phyloP scores from a whole-genome alignment of 768 basidiomycete genomes.

The Trametes gibbosa region DNA sequence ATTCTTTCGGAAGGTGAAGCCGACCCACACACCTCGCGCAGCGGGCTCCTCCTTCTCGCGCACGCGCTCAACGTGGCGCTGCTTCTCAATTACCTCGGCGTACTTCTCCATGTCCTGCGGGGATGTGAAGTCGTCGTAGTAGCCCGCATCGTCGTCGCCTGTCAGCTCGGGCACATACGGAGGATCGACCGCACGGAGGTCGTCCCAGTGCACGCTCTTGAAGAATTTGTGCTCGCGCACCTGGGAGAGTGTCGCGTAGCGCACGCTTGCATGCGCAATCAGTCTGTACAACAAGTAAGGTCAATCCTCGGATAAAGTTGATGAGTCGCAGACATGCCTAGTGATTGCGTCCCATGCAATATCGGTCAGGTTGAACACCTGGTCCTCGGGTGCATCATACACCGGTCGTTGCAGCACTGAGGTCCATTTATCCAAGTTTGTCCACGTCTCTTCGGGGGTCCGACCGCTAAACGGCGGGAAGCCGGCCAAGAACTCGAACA shows the following conservation, averaged over 20 bases:
- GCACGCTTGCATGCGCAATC: slow-evolving; percentile 82
- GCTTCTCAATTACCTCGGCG: slow-evolving; percentile 97
- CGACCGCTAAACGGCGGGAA: slow-evolving; percentile 98
- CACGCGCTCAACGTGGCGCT: slow-evolving; percentile 88
- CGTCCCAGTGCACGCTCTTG: slow-evolving; percentile 67
- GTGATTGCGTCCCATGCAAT: slow-evolving; percentile 93
- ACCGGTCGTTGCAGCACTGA: slow-evolving; percentile 89
- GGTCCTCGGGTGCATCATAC: slow-evolving; percentile 93
- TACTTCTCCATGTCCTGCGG: slow-evolving; percentile 98
- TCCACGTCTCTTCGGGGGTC: slow-evolving; percentile 97
- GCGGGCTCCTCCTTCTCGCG: slow-evolving; percentile 80
- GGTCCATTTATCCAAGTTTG: slow-evolving; percentile 97
- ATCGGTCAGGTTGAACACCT: slow-evolving; percentile 94
- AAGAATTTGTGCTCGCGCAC: slow-evolving; percentile 85
- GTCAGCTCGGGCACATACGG: slow-evolving; percentile 96
- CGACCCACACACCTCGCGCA: slow-evolving; percentile 82
- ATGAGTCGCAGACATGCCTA: slow-evolving; percentile 44
- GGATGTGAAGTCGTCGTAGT: slow-evolving; percentile 89
- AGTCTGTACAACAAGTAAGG: slow-evolving; percentile 48
- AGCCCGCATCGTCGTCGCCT: slow-evolving; percentile 91
- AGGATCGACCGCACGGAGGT: slow-evolving; percentile 69
- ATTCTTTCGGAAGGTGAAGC: slow-evolving; percentile 90
- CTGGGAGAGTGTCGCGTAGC: slow-evolving; percentile 72
- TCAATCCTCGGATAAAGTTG: too few relatives aligned
- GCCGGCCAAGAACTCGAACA: slow-evolving; percentile 95